Conservation (phyloP, 1,139 yeast genomes). For the Pneumocystis wakefieldiae region DNA sequence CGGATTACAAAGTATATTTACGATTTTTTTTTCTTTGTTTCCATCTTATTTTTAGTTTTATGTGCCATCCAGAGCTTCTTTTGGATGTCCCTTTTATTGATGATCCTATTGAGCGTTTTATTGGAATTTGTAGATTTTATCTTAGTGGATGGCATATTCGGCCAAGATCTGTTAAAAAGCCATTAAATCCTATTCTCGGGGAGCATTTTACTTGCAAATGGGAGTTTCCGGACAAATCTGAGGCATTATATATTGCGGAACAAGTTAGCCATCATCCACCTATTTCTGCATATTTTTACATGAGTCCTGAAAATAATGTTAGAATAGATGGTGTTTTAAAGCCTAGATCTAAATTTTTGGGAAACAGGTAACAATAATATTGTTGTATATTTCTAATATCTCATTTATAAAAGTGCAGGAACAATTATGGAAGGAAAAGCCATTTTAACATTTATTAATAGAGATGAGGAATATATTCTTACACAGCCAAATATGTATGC, state of each 20-base stretch:
- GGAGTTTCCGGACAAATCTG: constrained; percentile 43
- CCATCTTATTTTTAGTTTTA: constrained; percentile 8
- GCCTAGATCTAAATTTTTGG: constrained; percentile 77
- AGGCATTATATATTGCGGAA: constrained; percentile 51
- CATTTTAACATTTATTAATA: constrained; percentile 53
- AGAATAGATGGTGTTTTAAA: constrained; percentile 79
- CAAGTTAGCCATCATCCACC: constrained; percentile 99
- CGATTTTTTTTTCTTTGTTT: not conserved
- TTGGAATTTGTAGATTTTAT: constrained; percentile 59
- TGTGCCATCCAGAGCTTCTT: constrained; percentile 60
- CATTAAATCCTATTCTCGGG: constrained; percentile 85
- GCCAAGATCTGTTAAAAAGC: constrained; percentile 95
- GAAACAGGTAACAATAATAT: constrained; percentile 40
- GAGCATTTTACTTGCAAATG: constrained; percentile 83
- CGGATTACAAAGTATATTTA: constrained; percentile 71
- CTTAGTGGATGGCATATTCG: constrained; percentile 95
- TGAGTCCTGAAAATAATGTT: constrained; percentile 65
- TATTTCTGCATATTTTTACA: constrained; percentile 78
- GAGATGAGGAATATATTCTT: constrained; percentile 52
- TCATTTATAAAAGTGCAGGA: constrained; percentile 38
- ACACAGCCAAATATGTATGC: constrained; percentile 93
- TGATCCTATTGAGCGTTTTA: constrained; percentile 54
- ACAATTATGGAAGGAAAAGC: constrained; percentile 92
- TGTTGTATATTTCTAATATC: not conserved
- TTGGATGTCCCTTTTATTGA: constrained; percentile 45